Percentiles rank a stretch among this genome's conserved stretches.
phyloP scores from a whole-genome alignment of 345 rosid species.

The Xanthoceras sorbifolium region DNA sequence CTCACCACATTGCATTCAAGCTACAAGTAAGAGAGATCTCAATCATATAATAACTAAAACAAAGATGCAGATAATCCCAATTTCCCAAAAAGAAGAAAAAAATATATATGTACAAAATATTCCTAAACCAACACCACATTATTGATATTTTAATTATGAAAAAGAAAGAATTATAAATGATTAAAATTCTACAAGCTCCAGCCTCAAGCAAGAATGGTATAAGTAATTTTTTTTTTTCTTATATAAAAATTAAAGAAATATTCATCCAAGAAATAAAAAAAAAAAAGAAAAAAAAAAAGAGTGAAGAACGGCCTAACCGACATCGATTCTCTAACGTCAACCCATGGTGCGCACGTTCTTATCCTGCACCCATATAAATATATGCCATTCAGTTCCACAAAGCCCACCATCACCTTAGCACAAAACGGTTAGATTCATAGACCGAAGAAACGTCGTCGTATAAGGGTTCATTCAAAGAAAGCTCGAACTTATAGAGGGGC shows the following conservation, averaged over 20 bases:
- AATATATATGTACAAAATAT: too few species aligned
- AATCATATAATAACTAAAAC: not conserved
- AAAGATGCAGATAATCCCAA: too few species aligned
- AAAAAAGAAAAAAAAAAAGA: not conserved
- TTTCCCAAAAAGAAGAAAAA: not conserved
- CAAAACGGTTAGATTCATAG: not conserved
- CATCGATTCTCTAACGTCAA: slow-evolving; percentile 1
- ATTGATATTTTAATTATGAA: not conserved
- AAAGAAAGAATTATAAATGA: not conserved
- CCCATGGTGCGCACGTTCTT: not conserved
- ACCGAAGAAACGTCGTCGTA: not conserved
- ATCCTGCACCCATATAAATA: not conserved
- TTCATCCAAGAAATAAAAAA: not conserved
- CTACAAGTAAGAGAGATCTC: not conserved
- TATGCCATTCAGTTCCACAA: not conserved
- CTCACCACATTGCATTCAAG: not conserved
- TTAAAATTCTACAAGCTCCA: slow-evolving; percentile 2
- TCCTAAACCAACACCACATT: not conserved
- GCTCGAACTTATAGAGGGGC: slow-evolving; percentile 36
- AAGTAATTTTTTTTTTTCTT: not conserved
- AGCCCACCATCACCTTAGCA: not conserved
- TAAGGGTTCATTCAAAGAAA: not conserved
- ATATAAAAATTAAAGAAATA: not conserved
- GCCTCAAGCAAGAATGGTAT: not conserved
- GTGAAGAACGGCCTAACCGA: slow-evolving; percentile 19